Conservation (phyloP, 108 stramenopile genomes). For the Discostella pseudostelligera region DNA sequence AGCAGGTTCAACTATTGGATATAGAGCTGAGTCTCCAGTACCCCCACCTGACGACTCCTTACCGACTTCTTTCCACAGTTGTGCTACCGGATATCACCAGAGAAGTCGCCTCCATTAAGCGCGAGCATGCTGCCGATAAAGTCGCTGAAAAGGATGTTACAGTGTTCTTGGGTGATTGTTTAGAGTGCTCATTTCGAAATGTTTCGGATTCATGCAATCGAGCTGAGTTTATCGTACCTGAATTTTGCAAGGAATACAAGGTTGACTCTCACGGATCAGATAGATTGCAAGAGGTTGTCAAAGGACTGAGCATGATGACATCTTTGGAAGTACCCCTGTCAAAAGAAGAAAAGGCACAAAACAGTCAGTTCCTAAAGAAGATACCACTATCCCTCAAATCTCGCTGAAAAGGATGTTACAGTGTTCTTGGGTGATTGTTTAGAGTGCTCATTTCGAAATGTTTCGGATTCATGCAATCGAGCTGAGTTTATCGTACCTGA, state of each 20-base stretch:
- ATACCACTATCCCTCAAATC: too few species aligned
- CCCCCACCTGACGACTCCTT: constrained; percentile 47
- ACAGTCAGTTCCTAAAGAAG: too few species aligned
- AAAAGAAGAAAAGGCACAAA: constrained; percentile 12
- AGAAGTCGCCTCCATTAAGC: constrained; percentile 21
- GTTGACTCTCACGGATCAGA: constrained; percentile 19
- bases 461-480: constrained; percentile 29
- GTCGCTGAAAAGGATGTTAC: constrained; percentile 24
- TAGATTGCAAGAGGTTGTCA: constrained; percentile 13
- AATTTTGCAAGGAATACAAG: constrained; percentile 36
- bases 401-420: constrained; percentile 30
- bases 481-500: constrained; percentile 24
- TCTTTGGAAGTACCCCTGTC: constrained; percentile 36
- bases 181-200: constrained; percentile 45
- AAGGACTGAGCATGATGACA: neutral
- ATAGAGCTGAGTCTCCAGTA: constrained; percentile 37
- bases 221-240: constrained; percentile 17
- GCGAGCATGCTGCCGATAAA: constrained; percentile 5
- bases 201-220: constrained; percentile 33
- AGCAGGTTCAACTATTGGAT: constrained; percentile 45
- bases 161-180: constrained; percentile 47
- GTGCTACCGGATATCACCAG: constrained; percentile 41
- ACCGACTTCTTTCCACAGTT: constrained; percentile 39
- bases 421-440: constrained; percentile 51
- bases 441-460: constrained; percentile 41